Base-by-base conservation (phyloP, 192 early-diverging fungal species). In the Backusella sp. region DNA sequence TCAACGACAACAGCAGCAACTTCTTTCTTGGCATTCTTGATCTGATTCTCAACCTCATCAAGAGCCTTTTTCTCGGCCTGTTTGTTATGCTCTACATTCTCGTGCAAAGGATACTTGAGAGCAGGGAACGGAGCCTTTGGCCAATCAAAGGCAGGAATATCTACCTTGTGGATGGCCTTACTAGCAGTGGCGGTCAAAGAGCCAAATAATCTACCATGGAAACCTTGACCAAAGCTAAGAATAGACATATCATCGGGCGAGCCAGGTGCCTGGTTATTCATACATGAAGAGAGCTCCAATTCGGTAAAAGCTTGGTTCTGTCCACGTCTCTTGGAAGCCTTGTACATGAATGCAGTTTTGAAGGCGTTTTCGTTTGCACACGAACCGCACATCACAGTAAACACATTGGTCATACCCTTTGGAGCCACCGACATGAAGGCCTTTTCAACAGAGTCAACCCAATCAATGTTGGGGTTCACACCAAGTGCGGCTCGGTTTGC, bases 351-450 rank as follows among this genome's bases (percentile, higher is more conserved):
- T 23, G 92, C 92, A 6, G 91, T 88, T 81, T 93, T 93, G 83
- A 86, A 93, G 1, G 92, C 92, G 44, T 89, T 85, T 76, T 93
- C 92, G 70, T 93, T 93, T 68, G 90, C 89, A 76, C 90, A 90
- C n/a, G 91, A 90, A 3, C 92, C 92, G 72, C 90, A 90, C 85
- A 90, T 89, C 3, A 88, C 85, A 9, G 92, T 93, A 52, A 93
- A 93, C 30, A 93, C 87, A 76, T 92, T 88, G 73, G 83, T 85
- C 80, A 93, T 74, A 3, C 92, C 92, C 52, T 83, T 80, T 12
- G 92, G 92, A 6, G 86, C 84, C 19, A 93, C 92, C 4, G 80
- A 77, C 89, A 93, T 89, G 72, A 92, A 90, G 32, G 92, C 76
- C 1, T 89, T 82, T 52, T 89, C 85, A 7, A 93, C 73, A 19